Conservation (phyloP, 805 yeast genomes). For the Kodamaea hsintzibuensis region DNA sequence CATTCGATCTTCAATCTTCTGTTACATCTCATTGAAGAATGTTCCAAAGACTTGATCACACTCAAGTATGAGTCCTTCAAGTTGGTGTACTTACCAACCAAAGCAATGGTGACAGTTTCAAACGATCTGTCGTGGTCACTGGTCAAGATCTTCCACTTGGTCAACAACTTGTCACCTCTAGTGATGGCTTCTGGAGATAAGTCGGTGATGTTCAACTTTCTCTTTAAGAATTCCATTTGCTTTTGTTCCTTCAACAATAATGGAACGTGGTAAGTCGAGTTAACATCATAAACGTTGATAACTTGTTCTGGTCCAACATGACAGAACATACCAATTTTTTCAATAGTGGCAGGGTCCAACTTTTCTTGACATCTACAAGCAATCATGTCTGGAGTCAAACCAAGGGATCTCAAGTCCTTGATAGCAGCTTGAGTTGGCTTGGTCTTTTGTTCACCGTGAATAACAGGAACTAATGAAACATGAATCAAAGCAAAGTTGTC, state of each 20-base stretch:
- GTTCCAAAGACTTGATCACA: constrained; percentile 94
- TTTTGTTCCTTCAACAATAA: constrained; percentile 84
- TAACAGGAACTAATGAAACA: constrained; percentile 95
- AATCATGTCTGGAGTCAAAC: constrained; percentile 93
- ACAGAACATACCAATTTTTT: constrained; percentile 97
- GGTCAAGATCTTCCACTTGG: constrained; percentile 80
- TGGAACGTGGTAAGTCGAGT: constrained; percentile 97
- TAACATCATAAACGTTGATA: constrained; percentile 93
- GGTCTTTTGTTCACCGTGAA: constrained; percentile 98
- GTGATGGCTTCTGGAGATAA: constrained; percentile 51
- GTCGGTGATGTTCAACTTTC: constrained; percentile 62
- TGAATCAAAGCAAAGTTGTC: constrained; percentile 95
- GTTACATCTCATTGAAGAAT: constrained; percentile 86
- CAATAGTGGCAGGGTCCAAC: constrained; percentile 82
- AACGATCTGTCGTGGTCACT: constrained; percentile 76
- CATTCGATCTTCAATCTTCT: constrained; percentile 85
- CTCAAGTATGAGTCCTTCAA: constrained; percentile 93
- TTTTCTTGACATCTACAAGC: constrained; percentile 94
- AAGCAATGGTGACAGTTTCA: constrained; percentile 89
- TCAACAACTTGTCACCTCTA: constrained; percentile 70
- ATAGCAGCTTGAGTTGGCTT: constrained; percentile 99
- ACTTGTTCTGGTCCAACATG: constrained; percentile 99
- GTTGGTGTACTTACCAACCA: constrained; percentile 96
- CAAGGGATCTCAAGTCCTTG: constrained; percentile 92
- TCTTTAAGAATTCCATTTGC: constrained; percentile 68